Percentiles rank a stretch among this genome's conserved stretches.
phyloP scores from a whole-genome alignment of 352 stramenopile genomes.

The Pythium periplocum region DNA sequence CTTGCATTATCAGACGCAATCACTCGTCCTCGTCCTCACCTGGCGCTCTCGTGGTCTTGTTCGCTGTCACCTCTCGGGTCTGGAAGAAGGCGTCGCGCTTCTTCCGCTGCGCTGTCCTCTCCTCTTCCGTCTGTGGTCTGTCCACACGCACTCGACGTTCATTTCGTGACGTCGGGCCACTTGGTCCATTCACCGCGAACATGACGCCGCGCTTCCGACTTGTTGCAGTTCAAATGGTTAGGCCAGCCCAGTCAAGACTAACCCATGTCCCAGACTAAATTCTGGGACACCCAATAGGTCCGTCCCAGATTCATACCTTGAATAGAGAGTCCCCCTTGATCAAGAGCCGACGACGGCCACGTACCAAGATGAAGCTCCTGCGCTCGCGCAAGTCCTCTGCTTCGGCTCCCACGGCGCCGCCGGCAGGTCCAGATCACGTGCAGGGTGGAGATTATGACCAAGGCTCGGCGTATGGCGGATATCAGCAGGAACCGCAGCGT shows the following conservation, averaged over 20 bases:
- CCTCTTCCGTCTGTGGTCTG: slow-evolving; percentile 14
- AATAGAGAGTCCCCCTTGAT: not conserved
- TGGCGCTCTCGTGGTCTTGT: too few species aligned
- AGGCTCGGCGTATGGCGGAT: not conserved
- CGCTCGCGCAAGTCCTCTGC: slow-evolving; percentile 11
- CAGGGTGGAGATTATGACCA: not conserved
- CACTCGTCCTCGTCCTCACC: not conserved
- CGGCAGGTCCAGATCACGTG: not conserved
- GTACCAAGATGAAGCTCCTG: slow-evolving; percentile 19
- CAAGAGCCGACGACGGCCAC: too few species aligned
- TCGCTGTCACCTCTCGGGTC: too few species aligned
- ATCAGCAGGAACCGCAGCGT: slow-evolving; percentile 15
- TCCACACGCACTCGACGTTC: slow-evolving; percentile 43
- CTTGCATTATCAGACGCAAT: not conserved
- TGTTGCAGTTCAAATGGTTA: too few species aligned
- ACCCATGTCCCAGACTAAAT: not conserved
- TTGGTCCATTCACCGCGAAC: slow-evolving; percentile 77
- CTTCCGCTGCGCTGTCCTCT: slow-evolving; percentile 20
- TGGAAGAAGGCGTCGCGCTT: slow-evolving; percentile 41
- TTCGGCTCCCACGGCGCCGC: slow-evolving; percentile 3
- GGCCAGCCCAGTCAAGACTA: too few species aligned
- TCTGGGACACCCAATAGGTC: slow-evolving; percentile 3
- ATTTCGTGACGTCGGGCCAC: slow-evolving; percentile 47
- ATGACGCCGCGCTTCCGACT: slow-evolving; percentile 18
- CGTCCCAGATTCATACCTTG: not conserved